These are phyloP conservation scores for Termitomyces sp. DNA, from an alignment of 768 basidiomycete genomes.

Conservation along the genomic window DNA sequence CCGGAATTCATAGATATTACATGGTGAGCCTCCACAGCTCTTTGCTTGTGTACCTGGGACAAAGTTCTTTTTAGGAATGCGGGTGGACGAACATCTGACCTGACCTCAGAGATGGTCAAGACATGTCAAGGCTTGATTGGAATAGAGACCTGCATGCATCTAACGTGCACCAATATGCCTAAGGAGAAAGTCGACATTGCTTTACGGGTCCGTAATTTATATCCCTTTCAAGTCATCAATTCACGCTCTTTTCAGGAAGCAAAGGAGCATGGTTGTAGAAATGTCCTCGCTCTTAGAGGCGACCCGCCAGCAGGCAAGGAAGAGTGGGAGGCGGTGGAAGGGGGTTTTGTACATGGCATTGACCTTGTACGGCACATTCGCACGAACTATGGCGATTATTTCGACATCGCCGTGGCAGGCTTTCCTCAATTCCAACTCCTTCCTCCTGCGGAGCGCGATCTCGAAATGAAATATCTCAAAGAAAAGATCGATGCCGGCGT, in stretches of 20 bases:
- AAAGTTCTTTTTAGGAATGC: conserved; percentile 69
- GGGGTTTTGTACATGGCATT: conserved; percentile 86
- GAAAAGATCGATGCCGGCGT: conserved; percentile 90
- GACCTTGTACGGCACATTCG: conserved; percentile 92
- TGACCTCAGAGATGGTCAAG: conserved; percentile 92
- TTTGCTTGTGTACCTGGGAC: background rate
- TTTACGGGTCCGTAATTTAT: conserved; percentile 58
- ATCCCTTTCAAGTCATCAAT: conserved; percentile 4
- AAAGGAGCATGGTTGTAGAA: conserved; percentile 84
- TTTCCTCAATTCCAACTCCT: conserved; percentile 83
- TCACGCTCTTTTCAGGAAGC: conserved; percentile 62
- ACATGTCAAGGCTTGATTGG: conserved; percentile 92
- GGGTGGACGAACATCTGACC: conserved; percentile 90
- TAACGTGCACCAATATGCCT: conserved; percentile 99
- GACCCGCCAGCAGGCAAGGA: conserved; percentile 88
- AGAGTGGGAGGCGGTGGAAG: conserved; percentile 90
- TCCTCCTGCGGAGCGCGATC: conserved; percentile 67
- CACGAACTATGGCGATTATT: conserved; percentile 80
- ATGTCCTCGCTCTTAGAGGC: conserved; percentile 90
- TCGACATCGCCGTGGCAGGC: conserved; percentile 92
- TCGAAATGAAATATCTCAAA: conserved; percentile 84
- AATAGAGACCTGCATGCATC: conserved; percentile 96
- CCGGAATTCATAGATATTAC: conserved; percentile 99
- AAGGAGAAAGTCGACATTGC: conserved; percentile 91
- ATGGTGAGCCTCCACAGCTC: conserved; percentile 48